These are phyloP conservation scores for Monilinia fructigena DNA, from an alignment of 2,329 filamentous ascomycete genomes.

Conservation along the genomic window DNA sequence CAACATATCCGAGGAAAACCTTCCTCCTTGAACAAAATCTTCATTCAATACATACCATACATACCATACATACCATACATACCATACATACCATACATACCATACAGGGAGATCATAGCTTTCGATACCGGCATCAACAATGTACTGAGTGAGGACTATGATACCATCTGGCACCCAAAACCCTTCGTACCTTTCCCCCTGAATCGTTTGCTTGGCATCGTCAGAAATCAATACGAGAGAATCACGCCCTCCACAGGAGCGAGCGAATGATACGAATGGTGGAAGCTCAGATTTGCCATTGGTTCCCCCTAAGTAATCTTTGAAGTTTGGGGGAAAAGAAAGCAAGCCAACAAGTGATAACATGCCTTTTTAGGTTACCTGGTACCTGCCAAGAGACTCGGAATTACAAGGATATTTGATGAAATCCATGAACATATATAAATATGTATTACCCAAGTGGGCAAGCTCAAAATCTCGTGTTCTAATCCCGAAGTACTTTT, in stretches of 20 bases:
- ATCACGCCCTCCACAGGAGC: conserved; percentile 7
- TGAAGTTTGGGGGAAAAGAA: neutral
- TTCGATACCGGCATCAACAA: too few species aligned
- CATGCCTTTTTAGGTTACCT: neutral
- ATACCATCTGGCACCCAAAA: too few species aligned
- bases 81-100: too few species aligned
- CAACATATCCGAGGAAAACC: too few species aligned
- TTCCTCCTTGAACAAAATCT: neutral
- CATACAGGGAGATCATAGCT: too few species aligned
- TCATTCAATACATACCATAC: too few species aligned
- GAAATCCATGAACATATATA: neutral
- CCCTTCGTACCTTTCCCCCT: conserved; percentile 1
- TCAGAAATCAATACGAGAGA: conserved; percentile 21
- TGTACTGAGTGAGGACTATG: too few species aligned
- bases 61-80: too few species aligned
- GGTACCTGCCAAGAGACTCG: conserved; percentile 21
- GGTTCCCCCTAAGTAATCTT: neutral
- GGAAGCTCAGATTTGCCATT: neutral
- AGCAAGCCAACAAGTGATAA: neutral
- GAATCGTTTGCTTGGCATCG: conserved; percentile 4
- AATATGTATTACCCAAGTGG: conserved; percentile 7
- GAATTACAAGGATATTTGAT: conserved; percentile 14
- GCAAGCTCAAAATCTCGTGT: conserved; percentile 20
- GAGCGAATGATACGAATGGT: neutral
- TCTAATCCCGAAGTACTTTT: conserved; percentile 19